Base-by-base conservation (phyloP, 108 stramenopile species). In the Pseudonitzschia multiseries region DNA sequence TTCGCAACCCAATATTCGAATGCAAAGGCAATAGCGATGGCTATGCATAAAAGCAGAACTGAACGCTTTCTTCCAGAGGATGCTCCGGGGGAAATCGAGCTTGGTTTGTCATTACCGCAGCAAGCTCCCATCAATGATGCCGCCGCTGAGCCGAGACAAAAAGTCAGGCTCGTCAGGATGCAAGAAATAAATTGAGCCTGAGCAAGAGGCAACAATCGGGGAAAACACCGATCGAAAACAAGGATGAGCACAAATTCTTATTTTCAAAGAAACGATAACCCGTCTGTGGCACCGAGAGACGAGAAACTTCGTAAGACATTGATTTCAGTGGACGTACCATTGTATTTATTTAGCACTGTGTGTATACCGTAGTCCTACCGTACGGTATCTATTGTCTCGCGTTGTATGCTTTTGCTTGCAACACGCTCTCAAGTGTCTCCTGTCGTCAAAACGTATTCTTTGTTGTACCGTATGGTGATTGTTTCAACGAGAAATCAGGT, bases 61-160 rank as follows among this genome's bases (percentile, higher is more conserved):
- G 29, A 44, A 50, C 52, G 42, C 62, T 90, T 92, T 14, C 95
- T 86, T 57, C 96, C 93, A 22, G 92, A 92, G 6, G 78, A 81
- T 1, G 86, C 85, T 44, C 87, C 77, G 0, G 91, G 91, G 4
- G 90, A 83, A 18, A 80, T 61, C 13, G 82, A 73, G 20, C 91
- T 92, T 28, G 89, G 82, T 65, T 95, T 95, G 80, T 95, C 94
- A 62, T 92, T 95, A 17, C 94, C 94, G 51, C 87, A 90, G 74
- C 94, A 95, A 0, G 88, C 73, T 20, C 74, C 60, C 32, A 86
- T 76, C 20, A 95, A 74, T 2, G 89, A 90, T 14, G 81, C 71
- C 20, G 84, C 68, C 33, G 94, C 94, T 36, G 86, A 80, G 70
- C 94, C 86, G 78, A 87, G 89, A 75, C 94, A 95, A 78, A 86